Conservation (phyloP, 257 asterid genomes). For the Nicotiana tabacum region DNA sequence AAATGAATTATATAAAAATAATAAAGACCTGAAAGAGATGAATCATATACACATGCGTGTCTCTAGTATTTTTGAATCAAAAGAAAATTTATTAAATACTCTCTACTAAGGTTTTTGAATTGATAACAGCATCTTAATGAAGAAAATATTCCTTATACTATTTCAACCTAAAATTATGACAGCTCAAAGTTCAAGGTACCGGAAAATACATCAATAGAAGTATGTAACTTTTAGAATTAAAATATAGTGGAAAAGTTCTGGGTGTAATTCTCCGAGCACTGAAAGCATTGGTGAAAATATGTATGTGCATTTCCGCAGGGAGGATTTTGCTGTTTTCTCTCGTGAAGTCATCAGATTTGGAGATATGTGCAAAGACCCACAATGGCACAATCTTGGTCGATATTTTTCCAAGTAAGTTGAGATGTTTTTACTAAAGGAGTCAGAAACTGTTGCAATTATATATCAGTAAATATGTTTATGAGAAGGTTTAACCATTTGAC, state of each 20-base stretch:
- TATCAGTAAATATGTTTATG: not conserved
- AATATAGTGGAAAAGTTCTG: not conserved
- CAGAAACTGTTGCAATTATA: not conserved
- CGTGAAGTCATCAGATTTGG: slow-evolving; percentile 93
- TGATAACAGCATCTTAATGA: not conserved
- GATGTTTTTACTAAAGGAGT: not conserved
- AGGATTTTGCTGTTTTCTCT: slow-evolving; percentile 77
- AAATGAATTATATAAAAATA: not conserved
- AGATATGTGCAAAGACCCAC: slow-evolving; percentile 91
- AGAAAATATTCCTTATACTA: too few species aligned
- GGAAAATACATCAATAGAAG: not conserved
- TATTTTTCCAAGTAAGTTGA: slow-evolving; percentile 69
- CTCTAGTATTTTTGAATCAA: not conserved
- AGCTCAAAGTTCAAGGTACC: not conserved
- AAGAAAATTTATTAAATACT: not conserved
- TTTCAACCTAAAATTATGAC: not conserved
- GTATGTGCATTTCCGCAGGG: slow-evolving; percentile 41
- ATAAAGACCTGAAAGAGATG: not conserved
- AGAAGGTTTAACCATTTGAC: slow-evolving; percentile 13
- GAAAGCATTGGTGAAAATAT: not conserved
- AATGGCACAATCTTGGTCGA: slow-evolving; percentile 91
- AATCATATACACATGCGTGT: not conserved
- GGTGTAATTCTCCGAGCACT: too few species aligned
- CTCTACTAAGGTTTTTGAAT: not conserved
- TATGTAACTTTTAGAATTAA: not conserved